Percentiles rank a stretch among this genome's conserved stretches.
Conservation (phyloP, 2,329 filamentous ascomycete species). For the Byssoonygena ceratinophila region DNA sequence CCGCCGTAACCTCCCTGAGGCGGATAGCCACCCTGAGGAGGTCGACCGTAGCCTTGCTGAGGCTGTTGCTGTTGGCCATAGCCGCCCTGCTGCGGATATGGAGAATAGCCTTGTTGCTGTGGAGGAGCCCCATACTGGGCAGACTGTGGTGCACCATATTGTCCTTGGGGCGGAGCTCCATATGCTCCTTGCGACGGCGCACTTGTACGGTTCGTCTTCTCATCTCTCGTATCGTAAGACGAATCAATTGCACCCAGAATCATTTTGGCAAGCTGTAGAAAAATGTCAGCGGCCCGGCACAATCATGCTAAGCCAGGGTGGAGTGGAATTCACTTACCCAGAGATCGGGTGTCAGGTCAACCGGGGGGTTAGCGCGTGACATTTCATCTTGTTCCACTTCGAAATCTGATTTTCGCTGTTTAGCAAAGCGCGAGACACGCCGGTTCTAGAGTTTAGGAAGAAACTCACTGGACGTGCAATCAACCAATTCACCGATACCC, state of each 20-base stretch:
- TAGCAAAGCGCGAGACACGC: too few relatives aligned
- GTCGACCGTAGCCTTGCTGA: slow-evolving; percentile 20
- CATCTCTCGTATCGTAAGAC: slow-evolving; percentile 56
- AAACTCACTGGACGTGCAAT: slow-evolving; percentile 58
- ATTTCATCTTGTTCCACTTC: slow-evolving; percentile 59
- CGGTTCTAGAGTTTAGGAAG: too few relatives aligned
- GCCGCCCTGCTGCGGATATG: slow-evolving; percentile 18
- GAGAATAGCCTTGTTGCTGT: slow-evolving; percentile 19
- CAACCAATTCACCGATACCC: slow-evolving; percentile 50
- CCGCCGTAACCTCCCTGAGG: slow-evolving; percentile 21
- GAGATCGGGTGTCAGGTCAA: slow-evolving; percentile 54
- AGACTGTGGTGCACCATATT: slow-evolving; percentile 21
- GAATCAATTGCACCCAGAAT: slow-evolving; percentile 57
- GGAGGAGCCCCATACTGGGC: slow-evolving; percentile 29
- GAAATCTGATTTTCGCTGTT: slow-evolving; percentile 42
- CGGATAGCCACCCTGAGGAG: slow-evolving; percentile 19
- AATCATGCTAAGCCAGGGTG: neutral
- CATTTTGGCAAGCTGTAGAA: slow-evolving; percentile 49
- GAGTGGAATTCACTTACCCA: slow-evolving; percentile 37
- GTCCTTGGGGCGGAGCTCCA: slow-evolving; percentile 22
- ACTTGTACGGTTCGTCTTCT: slow-evolving; percentile 34
- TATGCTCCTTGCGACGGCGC: slow-evolving; percentile 1
- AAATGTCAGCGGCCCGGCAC: neutral
- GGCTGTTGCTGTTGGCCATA: slow-evolving; percentile 22
- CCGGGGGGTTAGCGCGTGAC: slow-evolving; percentile 50